Percentiles rank a stretch among this genome's conserved stretches.
Conservation (phyloP, 139 green algal species). For the Trebouxia sp. region DNA sequence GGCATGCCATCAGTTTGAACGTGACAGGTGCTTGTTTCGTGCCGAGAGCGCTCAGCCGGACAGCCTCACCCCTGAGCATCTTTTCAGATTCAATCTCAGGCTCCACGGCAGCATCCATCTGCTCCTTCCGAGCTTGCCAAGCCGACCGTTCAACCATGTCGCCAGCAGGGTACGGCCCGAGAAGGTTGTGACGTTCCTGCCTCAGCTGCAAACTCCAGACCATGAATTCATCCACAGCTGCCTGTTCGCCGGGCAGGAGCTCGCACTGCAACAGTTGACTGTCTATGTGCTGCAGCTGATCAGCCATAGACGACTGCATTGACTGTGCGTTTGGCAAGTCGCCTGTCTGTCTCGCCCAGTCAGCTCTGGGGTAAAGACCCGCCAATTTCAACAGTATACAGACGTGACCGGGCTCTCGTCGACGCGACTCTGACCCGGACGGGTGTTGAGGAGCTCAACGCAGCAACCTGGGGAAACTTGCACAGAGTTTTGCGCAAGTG, state of each 20-base stretch:
- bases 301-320: constrained; percentile 18
- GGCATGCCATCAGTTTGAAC: constrained; percentile 1
- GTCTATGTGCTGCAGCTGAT: constrained; percentile 26
- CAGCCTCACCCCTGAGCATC: neutral
- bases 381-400: no score
- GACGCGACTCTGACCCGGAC: no score
- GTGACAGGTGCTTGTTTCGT: constrained; percentile 2
- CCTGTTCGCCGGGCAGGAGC: neutral
- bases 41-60: no score
- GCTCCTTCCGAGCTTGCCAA: constrained; percentile 20
- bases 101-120: constrained; percentile 7
- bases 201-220: constrained; percentile 10
- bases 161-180: constrained; percentile 11
- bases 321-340: neutral
- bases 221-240: constrained; percentile 7
- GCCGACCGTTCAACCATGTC: neutral
- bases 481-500: no score
- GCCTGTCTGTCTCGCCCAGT: no score
- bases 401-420: no score
- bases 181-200: neutral
- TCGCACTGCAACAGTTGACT: neutral
- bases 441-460: no score
- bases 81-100: neutral
- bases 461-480: no score
- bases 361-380: no score